These are phyloP conservation scores for Colletotrichum navitas DNA, from an alignment of 2,329 filamentous ascomycete species.

Conservation along the genomic window DNA sequence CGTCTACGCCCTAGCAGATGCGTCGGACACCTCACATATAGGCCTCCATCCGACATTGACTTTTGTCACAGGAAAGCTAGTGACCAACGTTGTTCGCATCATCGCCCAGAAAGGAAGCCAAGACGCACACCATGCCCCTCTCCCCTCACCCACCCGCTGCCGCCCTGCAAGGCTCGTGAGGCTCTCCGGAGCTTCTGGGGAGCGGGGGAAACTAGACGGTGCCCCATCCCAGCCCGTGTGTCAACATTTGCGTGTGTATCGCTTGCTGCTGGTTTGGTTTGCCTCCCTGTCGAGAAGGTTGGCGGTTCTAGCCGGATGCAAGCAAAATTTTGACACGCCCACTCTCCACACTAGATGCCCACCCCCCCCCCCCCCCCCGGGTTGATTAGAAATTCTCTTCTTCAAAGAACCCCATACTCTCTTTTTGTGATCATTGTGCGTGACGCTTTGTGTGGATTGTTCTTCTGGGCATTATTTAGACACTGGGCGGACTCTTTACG, in stretches of 20 bases:
- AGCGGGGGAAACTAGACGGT: slow-evolving; percentile 1
- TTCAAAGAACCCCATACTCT: slow-evolving; percentile 1
- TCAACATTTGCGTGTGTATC: not conserved
- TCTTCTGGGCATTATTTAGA: slow-evolving; percentile 23
- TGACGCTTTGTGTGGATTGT: not conserved
- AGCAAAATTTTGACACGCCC: slow-evolving; percentile 23
- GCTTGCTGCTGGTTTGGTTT: not conserved
- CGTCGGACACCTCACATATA: not conserved
- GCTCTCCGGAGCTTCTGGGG: slow-evolving; percentile 1
- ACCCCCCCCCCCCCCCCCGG: not conserved
- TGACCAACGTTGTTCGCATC: slow-evolving; percentile 4
- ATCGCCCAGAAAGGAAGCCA: slow-evolving; percentile 38
- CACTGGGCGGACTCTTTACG: slow-evolving; percentile 3
- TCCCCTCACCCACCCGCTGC: not conserved
- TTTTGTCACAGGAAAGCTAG: not conserved
- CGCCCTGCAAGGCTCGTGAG: slow-evolving; percentile 9
- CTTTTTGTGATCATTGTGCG: not conserved
- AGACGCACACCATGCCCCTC: slow-evolving; percentile 31
- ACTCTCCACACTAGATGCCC: slow-evolving; percentile 24
- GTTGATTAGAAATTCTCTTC: slow-evolving; percentile 34
- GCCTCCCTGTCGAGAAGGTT: not conserved
- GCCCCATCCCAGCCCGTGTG: slow-evolving; percentile 27
- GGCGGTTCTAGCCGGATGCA: slow-evolving; percentile 20
- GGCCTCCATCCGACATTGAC: not conserved
- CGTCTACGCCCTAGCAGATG: not conserved